Conservation (phyloP, 2,329 filamentous ascomycete genomes). For the Sphaceloma murrayae region DNA sequence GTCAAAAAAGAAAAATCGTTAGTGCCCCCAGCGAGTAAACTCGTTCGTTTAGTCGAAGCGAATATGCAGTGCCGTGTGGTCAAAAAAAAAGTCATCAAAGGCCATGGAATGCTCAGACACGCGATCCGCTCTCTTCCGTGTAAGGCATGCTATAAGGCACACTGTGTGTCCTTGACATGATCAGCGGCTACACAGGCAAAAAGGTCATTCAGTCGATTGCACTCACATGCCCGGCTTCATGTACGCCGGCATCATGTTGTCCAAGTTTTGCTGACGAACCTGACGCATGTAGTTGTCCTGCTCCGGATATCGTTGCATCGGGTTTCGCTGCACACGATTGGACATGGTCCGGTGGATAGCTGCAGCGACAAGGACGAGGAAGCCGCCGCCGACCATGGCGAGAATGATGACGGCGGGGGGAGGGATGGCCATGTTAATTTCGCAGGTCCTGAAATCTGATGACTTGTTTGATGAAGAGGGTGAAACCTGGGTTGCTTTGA, state of each 20-base stretch:
- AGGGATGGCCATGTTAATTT: background rate
- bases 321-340: constrained; percentile 3
- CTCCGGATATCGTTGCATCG: constrained; percentile 2
- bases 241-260: constrained; percentile 12
- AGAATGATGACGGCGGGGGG: constrained; percentile 7
- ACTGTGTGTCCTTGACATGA: background rate
- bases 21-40: too few relatives aligned
- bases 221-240: constrained; percentile 9
- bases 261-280: constrained; percentile 17
- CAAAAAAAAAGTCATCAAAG: background rate
- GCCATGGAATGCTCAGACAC: background rate
- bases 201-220: background rate
- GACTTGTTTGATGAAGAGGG: too few relatives aligned
- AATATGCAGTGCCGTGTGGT: background rate
- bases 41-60: background rate
- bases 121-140: constrained; percentile 5
- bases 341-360: constrained; percentile 13
- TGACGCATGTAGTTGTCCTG: constrained; percentile 19
- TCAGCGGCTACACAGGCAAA: background rate
- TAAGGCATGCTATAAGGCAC: constrained; percentile 3
- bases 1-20: background rate
- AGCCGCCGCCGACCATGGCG: constrained; percentile 11
- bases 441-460: too few relatives aligned
- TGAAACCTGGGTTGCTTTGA: background rate
- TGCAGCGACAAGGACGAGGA: constrained; percentile 9